Evolutionary conservation across 1,284 basidiomycete species (phyloP).

Genomic region (Apiotrichum montevideense): DNA sequence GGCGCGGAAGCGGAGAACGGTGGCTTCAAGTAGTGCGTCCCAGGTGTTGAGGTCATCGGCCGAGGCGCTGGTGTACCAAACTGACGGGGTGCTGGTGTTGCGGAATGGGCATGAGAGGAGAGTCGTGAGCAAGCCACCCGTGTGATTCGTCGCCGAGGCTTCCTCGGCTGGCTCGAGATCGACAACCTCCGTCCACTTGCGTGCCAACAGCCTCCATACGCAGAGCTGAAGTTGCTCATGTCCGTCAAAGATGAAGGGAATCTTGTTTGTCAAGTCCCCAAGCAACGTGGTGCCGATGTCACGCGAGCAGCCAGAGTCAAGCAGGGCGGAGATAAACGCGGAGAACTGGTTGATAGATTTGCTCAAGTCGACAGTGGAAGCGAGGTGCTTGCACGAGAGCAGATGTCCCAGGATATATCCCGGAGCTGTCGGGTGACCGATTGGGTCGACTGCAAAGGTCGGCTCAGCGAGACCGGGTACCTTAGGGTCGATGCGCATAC

Average conservation of each 20-base stretch:
- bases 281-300: slow-evolving; percentile 26
- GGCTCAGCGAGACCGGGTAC: background rate
- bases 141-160: slow-evolving; percentile 31
- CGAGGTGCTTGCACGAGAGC: slow-evolving; percentile 20
- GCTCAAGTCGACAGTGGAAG: slow-evolving; percentile 7
- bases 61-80: slow-evolving; percentile 29
- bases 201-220: slow-evolving; percentile 35
- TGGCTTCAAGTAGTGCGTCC: slow-evolving; percentile 27
- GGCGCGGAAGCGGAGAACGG: slow-evolving; percentile 34
- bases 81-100: slow-evolving; percentile 19
- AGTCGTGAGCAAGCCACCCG: slow-evolving; percentile 35
- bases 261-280: slow-evolving; percentile 35
- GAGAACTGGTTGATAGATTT: slow-evolving; percentile 13
- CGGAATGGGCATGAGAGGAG: slow-evolving; percentile 40
- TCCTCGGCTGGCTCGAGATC: slow-evolving; percentile 23
- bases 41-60: slow-evolving; percentile 27
- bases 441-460: slow-evolving; percentile 20
- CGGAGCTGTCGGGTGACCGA: slow-evolving; percentile 18
- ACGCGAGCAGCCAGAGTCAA: slow-evolving; percentile 21
- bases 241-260: slow-evolving; percentile 35
- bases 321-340: slow-evolving; percentile 15
- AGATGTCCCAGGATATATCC: slow-evolving; percentile 29
- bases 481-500: slow-evolving; percentile 1
- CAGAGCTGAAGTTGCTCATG: slow-evolving; percentile 30
- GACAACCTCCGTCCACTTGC: slow-evolving; percentile 29